phyloP scores from a whole-genome alignment of 805 yeast genomes.

The Yamadazyma insecticola region DNA sequence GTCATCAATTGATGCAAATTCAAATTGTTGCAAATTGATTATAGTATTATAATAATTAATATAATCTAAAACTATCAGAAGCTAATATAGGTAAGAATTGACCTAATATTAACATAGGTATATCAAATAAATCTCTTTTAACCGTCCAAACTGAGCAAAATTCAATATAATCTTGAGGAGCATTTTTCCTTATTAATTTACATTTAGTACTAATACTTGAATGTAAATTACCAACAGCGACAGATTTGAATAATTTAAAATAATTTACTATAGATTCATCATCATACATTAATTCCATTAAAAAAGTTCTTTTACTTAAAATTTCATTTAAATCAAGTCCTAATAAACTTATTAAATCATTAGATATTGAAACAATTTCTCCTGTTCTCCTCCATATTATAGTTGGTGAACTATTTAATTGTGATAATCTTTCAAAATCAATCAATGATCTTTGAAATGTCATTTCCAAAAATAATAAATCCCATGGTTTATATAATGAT shows the following conservation, averaged over 20 bases:
- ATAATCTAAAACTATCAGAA: slow-evolving; percentile 26
- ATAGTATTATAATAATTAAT: slow-evolving; percentile 14
- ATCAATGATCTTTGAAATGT: slow-evolving; percentile 39
- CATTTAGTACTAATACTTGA: slow-evolving; percentile 50
- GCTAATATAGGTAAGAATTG: slow-evolving; percentile 66
- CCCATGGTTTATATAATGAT: slow-evolving; percentile 61
- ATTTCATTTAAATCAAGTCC: slow-evolving; percentile 58
- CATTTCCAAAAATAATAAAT: slow-evolving; percentile 50
- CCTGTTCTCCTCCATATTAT: slow-evolving; percentile 86
- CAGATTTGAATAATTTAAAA: slow-evolving; percentile 63
- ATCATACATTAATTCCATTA: slow-evolving; percentile 74
- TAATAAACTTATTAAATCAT: slow-evolving; percentile 66
- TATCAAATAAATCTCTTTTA: slow-evolving; percentile 75
- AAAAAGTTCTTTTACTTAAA: slow-evolving; percentile 56
- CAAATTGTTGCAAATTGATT: too few relatives aligned
- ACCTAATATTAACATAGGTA: slow-evolving; percentile 80
- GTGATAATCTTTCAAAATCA: slow-evolving; percentile 41
- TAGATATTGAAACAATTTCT: slow-evolving; percentile 74
- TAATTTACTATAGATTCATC: slow-evolving; percentile 70
- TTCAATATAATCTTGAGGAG: slow-evolving; percentile 35
- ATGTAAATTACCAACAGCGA: slow-evolving; percentile 65
- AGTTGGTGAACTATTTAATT: slow-evolving; percentile 68
- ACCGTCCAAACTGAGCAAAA: slow-evolving; percentile 86
- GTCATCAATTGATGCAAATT: too few relatives aligned
- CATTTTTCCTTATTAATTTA: slow-evolving; percentile 33